phyloP scores from a whole-genome alignment of 164 flowering plant genomes.

The Sedum album region DNA sequence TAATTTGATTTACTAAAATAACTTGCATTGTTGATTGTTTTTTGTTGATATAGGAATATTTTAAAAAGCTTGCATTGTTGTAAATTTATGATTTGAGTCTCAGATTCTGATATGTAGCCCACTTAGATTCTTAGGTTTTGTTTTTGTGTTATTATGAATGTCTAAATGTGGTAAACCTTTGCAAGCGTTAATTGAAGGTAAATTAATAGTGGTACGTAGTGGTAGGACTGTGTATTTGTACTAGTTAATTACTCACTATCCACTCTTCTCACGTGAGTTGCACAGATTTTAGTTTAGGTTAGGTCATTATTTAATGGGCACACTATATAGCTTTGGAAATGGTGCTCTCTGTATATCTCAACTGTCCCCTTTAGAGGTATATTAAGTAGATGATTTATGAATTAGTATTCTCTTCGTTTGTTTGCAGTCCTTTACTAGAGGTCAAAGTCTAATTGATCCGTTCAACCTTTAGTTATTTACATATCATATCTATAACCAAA shows the following conservation, averaged over 20 bases:
- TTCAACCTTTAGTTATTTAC: background rate
- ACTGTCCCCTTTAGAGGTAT: background rate
- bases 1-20: too few relatives aligned
- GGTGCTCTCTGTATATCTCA: background rate
- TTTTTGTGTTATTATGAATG: background rate
- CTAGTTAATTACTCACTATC: too few relatives aligned
- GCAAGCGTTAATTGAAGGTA: too few relatives aligned
- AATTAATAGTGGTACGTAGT: too few relatives aligned
- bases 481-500: background rate
- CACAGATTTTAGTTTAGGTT: background rate
- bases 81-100: background rate
- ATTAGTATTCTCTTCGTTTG: too few relatives aligned
- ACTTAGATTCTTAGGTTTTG: background rate
- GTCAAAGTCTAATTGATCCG: background rate
- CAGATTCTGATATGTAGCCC: background rate
- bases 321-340: background rate
- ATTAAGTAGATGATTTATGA: too few relatives aligned
- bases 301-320: background rate
- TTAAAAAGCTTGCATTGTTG: background rate
- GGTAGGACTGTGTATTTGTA: too few relatives aligned
- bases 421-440: too few relatives aligned
- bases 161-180: background rate
- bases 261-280: conserved; percentile 1
- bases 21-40: too few relatives aligned
- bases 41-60: too few relatives aligned